Conservation (phyloP, 768 basidiomycete species). For the Russula emetica region DNA sequence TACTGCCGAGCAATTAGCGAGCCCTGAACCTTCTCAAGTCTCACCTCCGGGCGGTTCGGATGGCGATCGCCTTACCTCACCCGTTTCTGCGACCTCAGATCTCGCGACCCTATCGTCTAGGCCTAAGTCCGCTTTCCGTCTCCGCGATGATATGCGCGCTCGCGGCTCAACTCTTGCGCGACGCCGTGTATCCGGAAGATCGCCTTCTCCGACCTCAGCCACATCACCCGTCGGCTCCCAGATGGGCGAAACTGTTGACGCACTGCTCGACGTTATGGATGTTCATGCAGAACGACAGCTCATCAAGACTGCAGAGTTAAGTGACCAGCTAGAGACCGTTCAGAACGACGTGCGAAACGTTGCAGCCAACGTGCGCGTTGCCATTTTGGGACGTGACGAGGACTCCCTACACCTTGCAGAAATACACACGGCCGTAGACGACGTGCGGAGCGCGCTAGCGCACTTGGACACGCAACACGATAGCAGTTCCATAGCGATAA, state of each 20-base stretch:
- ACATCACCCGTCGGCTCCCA: constrained; percentile 15
- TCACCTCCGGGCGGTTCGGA: background rate
- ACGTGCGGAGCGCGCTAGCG: constrained; percentile 12
- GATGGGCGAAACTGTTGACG: constrained; percentile 5
- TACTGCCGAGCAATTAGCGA: background rate
- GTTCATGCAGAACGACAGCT: constrained; percentile 27
- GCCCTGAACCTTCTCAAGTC: constrained; percentile 4
- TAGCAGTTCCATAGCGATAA: no score
- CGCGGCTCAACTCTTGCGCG: background rate
- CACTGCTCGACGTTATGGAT: constrained; percentile 24
- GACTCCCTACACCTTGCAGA: constrained; percentile 26
- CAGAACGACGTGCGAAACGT: constrained; percentile 20
- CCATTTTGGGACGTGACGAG: constrained; percentile 17
- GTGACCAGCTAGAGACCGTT: constrained; percentile 13
- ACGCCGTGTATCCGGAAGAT: background rate
- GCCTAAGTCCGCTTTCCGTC: constrained; percentile 27
- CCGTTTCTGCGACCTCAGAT: constrained; percentile 21
- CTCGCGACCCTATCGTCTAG: background rate
- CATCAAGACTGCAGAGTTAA: constrained; percentile 21
- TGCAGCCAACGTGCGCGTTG: constrained; percentile 14
- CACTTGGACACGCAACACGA: constrained; percentile 2
- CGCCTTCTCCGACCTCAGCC: constrained; percentile 1
- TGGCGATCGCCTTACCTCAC: constrained; percentile 14
- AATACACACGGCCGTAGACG: constrained; percentile 14
- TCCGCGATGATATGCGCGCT: constrained; percentile 27